phyloP scores from a whole-genome alignment of 176 grass and related monocot genomes.

The Bromus sterilis region DNA sequence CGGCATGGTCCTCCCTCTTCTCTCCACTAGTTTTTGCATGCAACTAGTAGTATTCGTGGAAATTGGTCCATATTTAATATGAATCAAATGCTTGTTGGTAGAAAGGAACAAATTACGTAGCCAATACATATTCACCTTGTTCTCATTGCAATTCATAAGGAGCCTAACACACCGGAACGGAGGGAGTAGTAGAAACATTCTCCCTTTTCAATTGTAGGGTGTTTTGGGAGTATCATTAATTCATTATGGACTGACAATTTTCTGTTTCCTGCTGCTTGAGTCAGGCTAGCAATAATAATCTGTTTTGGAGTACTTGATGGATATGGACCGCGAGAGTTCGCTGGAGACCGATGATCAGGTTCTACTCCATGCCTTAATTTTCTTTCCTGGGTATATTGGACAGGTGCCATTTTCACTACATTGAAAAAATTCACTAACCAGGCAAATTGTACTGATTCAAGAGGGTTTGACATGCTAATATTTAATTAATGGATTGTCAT shows the following conservation, averaged over 20 bases:
- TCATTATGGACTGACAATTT: neutral
- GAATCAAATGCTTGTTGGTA: too few relatives aligned
- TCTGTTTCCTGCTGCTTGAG: neutral
- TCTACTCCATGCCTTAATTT: neutral
- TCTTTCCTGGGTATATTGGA: neutral
- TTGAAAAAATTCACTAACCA: neutral
- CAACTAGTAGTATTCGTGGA: too few relatives aligned
- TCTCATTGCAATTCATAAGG: too few relatives aligned
- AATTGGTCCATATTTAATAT: too few relatives aligned
- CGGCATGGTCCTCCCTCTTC: too few relatives aligned
- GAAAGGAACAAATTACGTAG: too few relatives aligned
- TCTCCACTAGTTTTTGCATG: too few relatives aligned
- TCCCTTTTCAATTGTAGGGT: neutral
- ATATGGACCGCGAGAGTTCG: slow-evolving; percentile 53
- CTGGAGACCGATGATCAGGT: slow-evolving; percentile 76
- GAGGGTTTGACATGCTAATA: neutral
- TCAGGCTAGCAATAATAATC: neutral
- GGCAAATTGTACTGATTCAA: neutral
- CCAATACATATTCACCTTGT: too few relatives aligned
- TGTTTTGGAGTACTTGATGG: slow-evolving; percentile 2
- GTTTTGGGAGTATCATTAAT: neutral
- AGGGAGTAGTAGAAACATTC: neutral
- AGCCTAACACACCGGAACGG: too few relatives aligned
- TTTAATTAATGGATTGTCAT: neutral
- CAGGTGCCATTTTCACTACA: neutral